These are phyloP conservation scores for Aspergillus sp. DNA, from an alignment of 2,329 filamentous ascomycete genomes.

Conservation along the genomic window DNA sequence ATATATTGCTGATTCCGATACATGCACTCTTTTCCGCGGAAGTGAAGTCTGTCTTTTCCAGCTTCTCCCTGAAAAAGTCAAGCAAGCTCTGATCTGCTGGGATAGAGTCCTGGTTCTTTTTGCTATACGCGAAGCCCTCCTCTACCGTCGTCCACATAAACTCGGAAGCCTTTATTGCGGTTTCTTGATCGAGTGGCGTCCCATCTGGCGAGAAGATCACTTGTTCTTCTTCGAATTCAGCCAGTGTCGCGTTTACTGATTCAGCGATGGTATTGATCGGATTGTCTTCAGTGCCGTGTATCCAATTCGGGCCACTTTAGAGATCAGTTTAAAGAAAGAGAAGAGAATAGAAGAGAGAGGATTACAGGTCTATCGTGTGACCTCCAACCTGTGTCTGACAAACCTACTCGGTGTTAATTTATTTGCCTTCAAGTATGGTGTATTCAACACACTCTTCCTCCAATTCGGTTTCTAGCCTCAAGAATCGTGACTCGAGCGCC, in stretches of 20 bases:
- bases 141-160: slow-evolving; percentile 56
- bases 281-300: slow-evolving; percentile 57
- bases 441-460: slow-evolving; percentile 47
- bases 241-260: slow-evolving; percentile 46
- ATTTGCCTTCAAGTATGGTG: not conserved
- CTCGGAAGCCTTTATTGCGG: slow-evolving; percentile 30
- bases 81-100: slow-evolving; percentile 49
- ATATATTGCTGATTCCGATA: slow-evolving; percentile 54
- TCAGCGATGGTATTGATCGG: slow-evolving; percentile 55
- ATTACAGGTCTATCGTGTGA: slow-evolving; percentile 53
- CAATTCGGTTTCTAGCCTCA: slow-evolving; percentile 55
- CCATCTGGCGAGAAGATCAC: slow-evolving; percentile 46
- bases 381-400: slow-evolving; percentile 45
- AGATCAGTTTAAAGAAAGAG: slow-evolving; percentile 8
- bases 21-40: slow-evolving; percentile 44
- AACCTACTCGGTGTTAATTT: slow-evolving; percentile 32
- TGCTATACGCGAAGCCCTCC: slow-evolving; percentile 57
- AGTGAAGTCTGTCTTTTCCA: slow-evolving; percentile 36
- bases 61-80: slow-evolving; percentile 52
- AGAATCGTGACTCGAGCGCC: slow-evolving; percentile 56
- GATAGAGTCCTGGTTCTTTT: slow-evolving; percentile 48
- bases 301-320: slow-evolving; percentile 59
- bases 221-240: slow-evolving; percentile 50
- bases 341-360: not conserved
- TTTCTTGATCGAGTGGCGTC: slow-evolving; percentile 30